Percentiles rank a stretch among this genome's conserved stretches.
Evolutionary conservation across 345 rosid species (phyloP).

Genomic region (Salix dunnii): DNA sequence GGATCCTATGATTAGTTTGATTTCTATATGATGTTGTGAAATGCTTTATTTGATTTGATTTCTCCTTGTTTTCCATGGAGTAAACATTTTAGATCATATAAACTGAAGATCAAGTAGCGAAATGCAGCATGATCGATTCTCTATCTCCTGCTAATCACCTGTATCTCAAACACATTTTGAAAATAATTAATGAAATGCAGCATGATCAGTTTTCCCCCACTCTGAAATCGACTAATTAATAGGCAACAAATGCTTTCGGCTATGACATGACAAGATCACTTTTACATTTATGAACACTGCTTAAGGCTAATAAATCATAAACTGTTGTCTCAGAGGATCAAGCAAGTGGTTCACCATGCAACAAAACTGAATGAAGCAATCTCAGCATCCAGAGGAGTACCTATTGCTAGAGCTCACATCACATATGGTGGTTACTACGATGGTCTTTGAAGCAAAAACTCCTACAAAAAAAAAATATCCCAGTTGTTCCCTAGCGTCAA

Average conservation of each 20-base stretch:
- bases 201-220: too few relatives aligned
- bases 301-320: background rate
- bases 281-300: background rate
- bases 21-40: background rate
- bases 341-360: constrained; percentile 64
- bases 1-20: background rate
- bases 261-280: background rate
- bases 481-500: background rate
- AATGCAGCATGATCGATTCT: background rate
- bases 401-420: constrained; percentile 66
- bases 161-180: background rate
- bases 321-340: constrained; percentile 51
- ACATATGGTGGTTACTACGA: constrained; percentile 73
- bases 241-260: too few relatives aligned
- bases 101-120: background rate
- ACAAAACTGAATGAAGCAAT: constrained; percentile 63
- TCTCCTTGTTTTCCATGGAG: background rate
- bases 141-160: background rate
- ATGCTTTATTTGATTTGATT: background rate
- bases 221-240: too few relatives aligned
- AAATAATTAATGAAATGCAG: too few relatives aligned
- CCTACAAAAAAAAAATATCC: background rate
- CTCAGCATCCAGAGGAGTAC: constrained; percentile 63
- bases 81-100: background rate
- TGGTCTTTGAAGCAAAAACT: constrained; percentile 33